phyloP scores from a whole-genome alignment of 495 filamentous ascomycete species.

The Penicillium roqueforti region DNA sequence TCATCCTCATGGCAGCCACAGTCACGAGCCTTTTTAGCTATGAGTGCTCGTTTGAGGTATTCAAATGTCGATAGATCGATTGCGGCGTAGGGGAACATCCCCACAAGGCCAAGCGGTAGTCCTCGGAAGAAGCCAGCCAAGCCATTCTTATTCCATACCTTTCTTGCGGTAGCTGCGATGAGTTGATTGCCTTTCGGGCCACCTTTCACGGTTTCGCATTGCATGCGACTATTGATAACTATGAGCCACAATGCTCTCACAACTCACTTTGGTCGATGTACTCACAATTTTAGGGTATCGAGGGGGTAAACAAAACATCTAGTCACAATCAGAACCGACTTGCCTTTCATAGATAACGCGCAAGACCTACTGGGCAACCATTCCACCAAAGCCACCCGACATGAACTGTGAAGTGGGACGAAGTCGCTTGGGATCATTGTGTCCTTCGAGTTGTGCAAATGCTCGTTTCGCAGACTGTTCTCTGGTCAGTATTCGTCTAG shows the following conservation, averaged over 20 bases:
- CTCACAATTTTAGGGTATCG: slow-evolving; percentile 93
- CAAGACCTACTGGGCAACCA: slow-evolving; percentile 76
- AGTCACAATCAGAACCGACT: slow-evolving; percentile 19
- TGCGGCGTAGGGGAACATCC: slow-evolving; percentile 97
- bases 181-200: slow-evolving; percentile 81
- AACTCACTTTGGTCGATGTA: slow-evolving; percentile 1
- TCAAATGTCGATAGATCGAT: slow-evolving; percentile 97
- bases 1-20: slow-evolving; percentile 77
- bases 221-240: slow-evolving; percentile 61
- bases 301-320: slow-evolving; percentile 93
- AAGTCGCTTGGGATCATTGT: slow-evolving; percentile 74
- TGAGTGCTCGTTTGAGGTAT: slow-evolving; percentile 72
- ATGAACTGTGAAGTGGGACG: slow-evolving; percentile 81
- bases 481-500: slow-evolving; percentile 13
- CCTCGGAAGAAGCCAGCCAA: slow-evolving; percentile 82
- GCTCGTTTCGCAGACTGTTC: slow-evolving; percentile 77
- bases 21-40: slow-evolving; percentile 63
- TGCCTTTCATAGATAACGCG: not conserved
- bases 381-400: slow-evolving; percentile 83
- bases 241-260: slow-evolving; percentile 18
- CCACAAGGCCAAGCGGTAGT: slow-evolving; percentile 83
- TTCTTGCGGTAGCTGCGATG: slow-evolving; percentile 72
- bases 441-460: slow-evolving; percentile 82
- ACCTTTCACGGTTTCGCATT: slow-evolving; percentile 86
- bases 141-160: slow-evolving; percentile 76